A percentile compares a stretch with the other conserved stretches of the same genome.
Evolutionary conservation across 176 grass and related monocot species (phyloP).

Genomic region (Triticum monococcum): DNA sequence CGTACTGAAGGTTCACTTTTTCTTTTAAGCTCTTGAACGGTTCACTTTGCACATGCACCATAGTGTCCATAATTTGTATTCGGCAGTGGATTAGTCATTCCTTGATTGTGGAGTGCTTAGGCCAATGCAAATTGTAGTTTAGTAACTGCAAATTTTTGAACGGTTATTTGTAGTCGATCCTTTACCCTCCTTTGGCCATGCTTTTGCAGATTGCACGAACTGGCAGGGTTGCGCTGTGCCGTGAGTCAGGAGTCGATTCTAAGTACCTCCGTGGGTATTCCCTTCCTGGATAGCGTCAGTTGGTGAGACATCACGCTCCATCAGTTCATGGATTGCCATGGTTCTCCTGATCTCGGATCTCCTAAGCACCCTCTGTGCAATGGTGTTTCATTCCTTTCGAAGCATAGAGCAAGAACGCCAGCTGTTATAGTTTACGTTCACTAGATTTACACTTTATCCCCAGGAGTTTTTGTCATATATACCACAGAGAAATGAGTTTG

Average conservation of each 20-base stretch:
- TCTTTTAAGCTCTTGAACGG: background rate
- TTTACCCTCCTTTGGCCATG: background rate
- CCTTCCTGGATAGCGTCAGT: constrained; percentile 38
- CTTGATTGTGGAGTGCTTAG: background rate
- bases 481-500: background rate
- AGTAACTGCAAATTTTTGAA: background rate
- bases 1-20: background rate
- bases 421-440: background rate
- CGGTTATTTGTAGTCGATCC: background rate
- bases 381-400: background rate
- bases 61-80: background rate
- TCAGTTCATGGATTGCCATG: background rate
- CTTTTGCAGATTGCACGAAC: constrained; percentile 69
- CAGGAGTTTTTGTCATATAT: background rate
- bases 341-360: background rate
- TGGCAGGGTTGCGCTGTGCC: constrained; percentile 57
- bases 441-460: background rate
- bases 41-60: background rate
- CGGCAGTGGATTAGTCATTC: background rate
- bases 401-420: background rate
- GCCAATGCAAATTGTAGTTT: background rate
- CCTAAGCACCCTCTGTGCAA: background rate
- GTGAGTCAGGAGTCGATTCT: constrained; percentile 76
- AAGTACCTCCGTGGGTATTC: constrained; percentile 60
- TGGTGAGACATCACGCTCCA: background rate